Percentiles rank a stretch among this genome's conserved stretches.
Evolutionary conservation across 495 filamentous ascomycete species (phyloP).

Genomic region (Trichoderma gamsii): DNA sequence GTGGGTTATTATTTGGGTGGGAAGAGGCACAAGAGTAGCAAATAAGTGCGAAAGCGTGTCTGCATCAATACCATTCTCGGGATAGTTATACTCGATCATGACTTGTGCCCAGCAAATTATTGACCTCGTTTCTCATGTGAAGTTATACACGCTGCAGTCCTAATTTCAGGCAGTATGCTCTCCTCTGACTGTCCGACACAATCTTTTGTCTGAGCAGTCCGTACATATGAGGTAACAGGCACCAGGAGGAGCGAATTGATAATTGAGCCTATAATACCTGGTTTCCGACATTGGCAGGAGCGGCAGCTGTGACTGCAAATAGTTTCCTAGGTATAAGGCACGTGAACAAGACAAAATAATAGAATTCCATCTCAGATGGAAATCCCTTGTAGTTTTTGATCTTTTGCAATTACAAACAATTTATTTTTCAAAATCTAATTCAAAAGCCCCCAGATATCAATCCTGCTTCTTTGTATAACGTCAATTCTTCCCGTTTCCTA

Average conservation of each 20-base stretch:
- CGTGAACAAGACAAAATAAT: no score
- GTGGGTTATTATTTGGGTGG: slow-evolving; percentile 1
- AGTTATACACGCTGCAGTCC: not conserved
- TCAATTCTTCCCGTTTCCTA: not conserved
- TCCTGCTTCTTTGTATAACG: not conserved
- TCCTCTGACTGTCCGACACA: no score
- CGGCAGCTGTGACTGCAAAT: no score
- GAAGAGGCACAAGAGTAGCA: not conserved
- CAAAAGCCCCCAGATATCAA: not conserved
- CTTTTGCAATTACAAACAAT: not conserved
- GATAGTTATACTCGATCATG: slow-evolving; percentile 1
- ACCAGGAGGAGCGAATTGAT: no score
- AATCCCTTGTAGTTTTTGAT: no score
- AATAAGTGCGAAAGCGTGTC: slow-evolving; percentile 9
- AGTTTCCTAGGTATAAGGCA: no score
- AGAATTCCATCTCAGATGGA: no score
- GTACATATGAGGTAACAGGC: no score
- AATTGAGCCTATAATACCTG: no score
- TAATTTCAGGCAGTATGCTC: no score
- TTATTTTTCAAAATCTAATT: not conserved
- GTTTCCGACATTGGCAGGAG: no score
- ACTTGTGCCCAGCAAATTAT: not conserved
- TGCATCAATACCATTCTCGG: not conserved
- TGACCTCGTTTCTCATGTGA: not conserved
- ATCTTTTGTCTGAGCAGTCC: no score